phyloP scores from a whole-genome alignment of 306 rosid genomes.

The Lathyrus oleraceus region DNA sequence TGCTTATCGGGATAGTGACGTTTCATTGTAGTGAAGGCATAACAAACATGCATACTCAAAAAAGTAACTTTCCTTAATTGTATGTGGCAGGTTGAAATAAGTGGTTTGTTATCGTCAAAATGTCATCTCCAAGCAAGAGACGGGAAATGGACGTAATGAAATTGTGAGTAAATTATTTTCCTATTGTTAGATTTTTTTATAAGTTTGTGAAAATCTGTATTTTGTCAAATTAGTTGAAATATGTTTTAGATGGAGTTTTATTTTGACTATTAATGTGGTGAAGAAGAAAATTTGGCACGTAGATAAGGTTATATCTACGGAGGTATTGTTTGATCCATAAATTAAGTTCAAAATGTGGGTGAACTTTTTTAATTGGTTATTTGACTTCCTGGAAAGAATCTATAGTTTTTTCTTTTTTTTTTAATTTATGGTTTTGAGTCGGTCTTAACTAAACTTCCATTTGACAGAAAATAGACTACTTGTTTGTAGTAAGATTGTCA shows the following conservation, averaged over 20 bases:
- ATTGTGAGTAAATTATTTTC: constrained; percentile 61
- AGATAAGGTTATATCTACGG: not conserved
- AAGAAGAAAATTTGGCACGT: constrained; percentile 26
- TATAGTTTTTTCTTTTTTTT: not conserved
- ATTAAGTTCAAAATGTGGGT: constrained; percentile 16
- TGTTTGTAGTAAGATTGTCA: not conserved
- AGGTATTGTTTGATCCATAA: constrained; percentile 15
- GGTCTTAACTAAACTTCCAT: not conserved
- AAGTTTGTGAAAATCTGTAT: constrained; percentile 8
- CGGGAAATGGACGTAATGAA: constrained; percentile 99
- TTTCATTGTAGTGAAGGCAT: constrained; percentile 5
- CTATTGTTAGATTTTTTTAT: constrained; percentile 1
- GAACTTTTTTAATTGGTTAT: constrained; percentile 11
- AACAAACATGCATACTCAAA: not conserved
- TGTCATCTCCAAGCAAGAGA: constrained; percentile 99
- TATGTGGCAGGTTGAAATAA: constrained; percentile 53
- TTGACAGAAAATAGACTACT: not conserved
- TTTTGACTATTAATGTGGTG: constrained; percentile 16
- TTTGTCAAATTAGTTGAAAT: constrained; percentile 11
- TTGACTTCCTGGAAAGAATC: not conserved
- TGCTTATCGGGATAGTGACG: constrained; percentile 13
- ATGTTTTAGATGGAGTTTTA: constrained; percentile 8
- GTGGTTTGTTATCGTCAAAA: constrained; percentile 42
- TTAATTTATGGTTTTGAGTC: constrained; percentile 10
- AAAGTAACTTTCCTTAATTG: constrained; percentile 29